Conservation (phyloP, 2,329 filamentous ascomycete genomes). For the Verticillium albo-atrum region DNA sequence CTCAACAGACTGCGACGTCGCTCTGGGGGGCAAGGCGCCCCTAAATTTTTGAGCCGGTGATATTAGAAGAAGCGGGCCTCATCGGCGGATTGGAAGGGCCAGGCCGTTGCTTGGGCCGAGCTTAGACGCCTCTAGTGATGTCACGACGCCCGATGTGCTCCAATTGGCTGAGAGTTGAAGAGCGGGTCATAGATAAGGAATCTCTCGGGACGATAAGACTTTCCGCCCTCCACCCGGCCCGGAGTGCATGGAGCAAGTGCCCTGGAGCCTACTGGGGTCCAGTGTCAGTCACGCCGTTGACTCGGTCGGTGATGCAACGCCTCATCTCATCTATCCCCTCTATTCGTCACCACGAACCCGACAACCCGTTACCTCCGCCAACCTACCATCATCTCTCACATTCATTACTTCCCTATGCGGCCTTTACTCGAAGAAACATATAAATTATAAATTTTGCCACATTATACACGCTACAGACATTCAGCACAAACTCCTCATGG, state of each 20-base stretch:
- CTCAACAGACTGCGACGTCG: not conserved
- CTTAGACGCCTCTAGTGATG: constrained; percentile 3
- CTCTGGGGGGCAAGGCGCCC: not conserved
- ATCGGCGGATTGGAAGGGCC: not conserved
- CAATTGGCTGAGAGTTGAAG: constrained; percentile 1
- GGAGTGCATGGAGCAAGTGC: not conserved
- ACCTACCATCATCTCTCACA: not conserved
- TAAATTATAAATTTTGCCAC: not conserved
- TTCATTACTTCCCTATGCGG: not conserved
- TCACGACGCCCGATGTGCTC: not conserved
- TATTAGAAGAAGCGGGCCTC: not conserved
- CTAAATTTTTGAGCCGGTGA: not conserved
- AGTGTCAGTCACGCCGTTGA: not conserved
- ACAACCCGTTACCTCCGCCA: not conserved
- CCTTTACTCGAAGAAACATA: not conserved
- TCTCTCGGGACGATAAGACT: not conserved
- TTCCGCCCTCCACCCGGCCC: not conserved
- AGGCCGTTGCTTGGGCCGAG: not conserved
- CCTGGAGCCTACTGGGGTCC: not conserved
- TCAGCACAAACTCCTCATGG: not conserved
- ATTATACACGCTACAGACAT: not conserved
- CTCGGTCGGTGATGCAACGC: not conserved
- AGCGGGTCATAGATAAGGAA: not conserved
- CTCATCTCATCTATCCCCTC: not conserved
- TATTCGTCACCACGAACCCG: not conserved